Conservation (phyloP, 345 rosid species). For the Lepidium aucheri region DNA sequence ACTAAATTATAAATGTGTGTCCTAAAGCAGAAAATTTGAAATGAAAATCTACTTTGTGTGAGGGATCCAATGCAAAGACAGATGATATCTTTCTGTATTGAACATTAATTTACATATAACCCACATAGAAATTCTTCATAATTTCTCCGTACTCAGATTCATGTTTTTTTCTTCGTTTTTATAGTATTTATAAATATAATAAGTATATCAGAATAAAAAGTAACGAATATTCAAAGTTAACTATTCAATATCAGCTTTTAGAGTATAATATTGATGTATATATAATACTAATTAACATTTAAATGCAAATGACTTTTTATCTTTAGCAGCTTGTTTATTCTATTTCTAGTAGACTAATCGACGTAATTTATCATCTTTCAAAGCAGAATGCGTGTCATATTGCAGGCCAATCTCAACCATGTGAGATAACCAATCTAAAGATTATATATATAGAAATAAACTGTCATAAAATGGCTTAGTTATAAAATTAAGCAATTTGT, state of each 20-base stretch:
- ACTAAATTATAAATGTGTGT: conserved; percentile 7
- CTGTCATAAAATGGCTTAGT: not conserved
- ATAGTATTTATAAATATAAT: conserved; percentile 1
- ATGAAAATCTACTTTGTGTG: conserved; percentile 42
- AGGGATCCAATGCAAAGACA: conserved; percentile 73
- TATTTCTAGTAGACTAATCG: not conserved
- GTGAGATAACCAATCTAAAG: conserved; percentile 1
- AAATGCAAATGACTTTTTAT: not conserved
- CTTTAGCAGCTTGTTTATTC: not conserved
- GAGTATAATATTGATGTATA: not conserved
- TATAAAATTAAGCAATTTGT: not conserved
- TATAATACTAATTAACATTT: not conserved
- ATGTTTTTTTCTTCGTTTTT: conserved; percentile 20
- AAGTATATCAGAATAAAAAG: not conserved
- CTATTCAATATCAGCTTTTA: not conserved
- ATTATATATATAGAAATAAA: not conserved
- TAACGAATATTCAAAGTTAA: not conserved
- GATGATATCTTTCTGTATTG: conserved; percentile 14
- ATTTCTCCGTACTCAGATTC: not conserved
- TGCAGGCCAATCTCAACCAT: not conserved
- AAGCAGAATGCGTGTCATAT: not conserved
- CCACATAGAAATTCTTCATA: conserved; percentile 5
- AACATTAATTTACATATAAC: not conserved
- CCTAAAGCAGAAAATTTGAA: conserved; percentile 12
- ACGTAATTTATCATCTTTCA: not conserved